Percentiles rank a stretch among this genome's conserved stretches.
Conservation (phyloP, 495 filamentous ascomycete genomes). For the Penicillium simplicissimum region DNA sequence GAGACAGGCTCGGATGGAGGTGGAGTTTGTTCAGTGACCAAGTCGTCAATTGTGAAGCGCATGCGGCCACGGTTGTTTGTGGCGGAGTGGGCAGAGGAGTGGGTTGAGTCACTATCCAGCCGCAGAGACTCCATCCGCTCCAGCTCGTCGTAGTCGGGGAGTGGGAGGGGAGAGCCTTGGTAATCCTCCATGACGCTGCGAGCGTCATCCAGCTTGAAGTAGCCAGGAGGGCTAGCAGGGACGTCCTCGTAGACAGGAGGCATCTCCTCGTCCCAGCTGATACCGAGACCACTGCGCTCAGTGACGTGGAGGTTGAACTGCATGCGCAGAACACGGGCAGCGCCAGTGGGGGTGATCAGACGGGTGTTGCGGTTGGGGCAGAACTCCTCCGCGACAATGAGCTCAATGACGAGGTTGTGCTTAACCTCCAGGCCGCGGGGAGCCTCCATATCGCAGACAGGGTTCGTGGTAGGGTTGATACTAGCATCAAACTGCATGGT, state of each 20-base stretch:
- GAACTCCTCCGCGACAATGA: conserved; percentile 94
- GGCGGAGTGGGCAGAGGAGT: conserved; percentile 31
- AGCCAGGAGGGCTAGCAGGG: conserved; percentile 80
- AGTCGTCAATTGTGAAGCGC: conserved; percentile 31
- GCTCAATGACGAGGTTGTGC: conserved; percentile 85
- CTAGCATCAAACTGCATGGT: conserved; percentile 79
- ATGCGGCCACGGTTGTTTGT: conserved; percentile 14
- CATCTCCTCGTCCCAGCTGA: conserved; percentile 96
- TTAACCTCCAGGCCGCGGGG: conserved; percentile 75
- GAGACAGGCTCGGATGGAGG: conserved; percentile 24
- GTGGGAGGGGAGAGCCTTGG: conserved; percentile 41
- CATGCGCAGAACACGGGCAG: conserved; percentile 89
- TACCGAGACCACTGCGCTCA: conserved; percentile 81
- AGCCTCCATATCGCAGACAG: conserved; percentile 77
- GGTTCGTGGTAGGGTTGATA: conserved; percentile 60
- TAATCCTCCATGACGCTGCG: conserved; percentile 48
- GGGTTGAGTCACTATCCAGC: conserved; percentile 40
- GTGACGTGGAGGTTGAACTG: conserved; percentile 83
- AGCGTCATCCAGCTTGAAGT: conserved; percentile 50
- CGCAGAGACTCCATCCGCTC: conserved; percentile 47
- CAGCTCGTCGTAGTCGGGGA: conserved; percentile 46
- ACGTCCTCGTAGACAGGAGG: conserved; percentile 96
- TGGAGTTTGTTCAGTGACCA: conserved; percentile 25
- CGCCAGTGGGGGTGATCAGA: conserved; percentile 81
- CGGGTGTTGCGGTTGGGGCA: conserved; percentile 67